Evolutionary conservation across 371 early-diverging fungal species (phyloP).

Genomic region (Amoeboaphelidium protococcarum): DNA sequence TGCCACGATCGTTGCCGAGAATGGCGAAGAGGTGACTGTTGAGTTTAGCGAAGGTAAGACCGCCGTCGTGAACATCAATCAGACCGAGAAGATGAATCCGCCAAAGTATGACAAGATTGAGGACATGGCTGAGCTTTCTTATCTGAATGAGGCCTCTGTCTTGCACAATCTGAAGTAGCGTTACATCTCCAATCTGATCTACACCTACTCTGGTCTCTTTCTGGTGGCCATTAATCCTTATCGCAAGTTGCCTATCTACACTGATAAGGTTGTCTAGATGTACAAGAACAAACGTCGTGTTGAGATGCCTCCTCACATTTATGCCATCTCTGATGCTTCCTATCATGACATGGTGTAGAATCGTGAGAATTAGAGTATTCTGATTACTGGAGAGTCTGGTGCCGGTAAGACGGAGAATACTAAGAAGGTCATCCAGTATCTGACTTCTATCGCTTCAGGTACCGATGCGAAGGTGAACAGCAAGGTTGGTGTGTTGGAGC

Average conservation of each 20-base stretch:
- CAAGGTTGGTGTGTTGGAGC: constrained; percentile 33
- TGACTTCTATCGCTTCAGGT: constrained; percentile 54
- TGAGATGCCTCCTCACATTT: constrained; percentile 90
- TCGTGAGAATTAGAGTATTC: constrained; percentile 85
- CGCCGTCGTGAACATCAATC: constrained; percentile 29
- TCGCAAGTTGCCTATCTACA: constrained; percentile 71
- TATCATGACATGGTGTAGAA: constrained; percentile 84
- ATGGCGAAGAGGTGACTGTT: constrained; percentile 33
- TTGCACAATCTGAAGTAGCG: constrained; percentile 81
- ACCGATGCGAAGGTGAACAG: constrained; percentile 9
- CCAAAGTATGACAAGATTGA: constrained; percentile 95
- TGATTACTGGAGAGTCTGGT: constrained; percentile 99
- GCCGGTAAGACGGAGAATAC: constrained; percentile 99
- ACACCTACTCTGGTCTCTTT: constrained; percentile 97
- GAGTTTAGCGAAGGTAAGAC: constrained; percentile 26
- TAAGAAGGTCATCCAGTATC: constrained; percentile 96
- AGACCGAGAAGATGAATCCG: constrained; percentile 92
- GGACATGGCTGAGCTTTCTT: constrained; percentile 92
- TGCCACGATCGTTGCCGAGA: constrained; percentile 51
- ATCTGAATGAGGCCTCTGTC: constrained; percentile 96
- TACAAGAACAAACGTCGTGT: constrained; percentile 64
- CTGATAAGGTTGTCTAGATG: constrained; percentile 38
- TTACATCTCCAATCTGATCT: constrained; percentile 71
- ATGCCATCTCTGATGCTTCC: constrained; percentile 77
- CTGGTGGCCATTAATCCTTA: constrained; percentile 98